A percentile compares a stretch with the other conserved stretches of the same genome.
These are phyloP conservation scores for Phlegmacium glaucopus DNA, from an alignment of 768 basidiomycete genomes.

Conservation along the genomic window DNA sequence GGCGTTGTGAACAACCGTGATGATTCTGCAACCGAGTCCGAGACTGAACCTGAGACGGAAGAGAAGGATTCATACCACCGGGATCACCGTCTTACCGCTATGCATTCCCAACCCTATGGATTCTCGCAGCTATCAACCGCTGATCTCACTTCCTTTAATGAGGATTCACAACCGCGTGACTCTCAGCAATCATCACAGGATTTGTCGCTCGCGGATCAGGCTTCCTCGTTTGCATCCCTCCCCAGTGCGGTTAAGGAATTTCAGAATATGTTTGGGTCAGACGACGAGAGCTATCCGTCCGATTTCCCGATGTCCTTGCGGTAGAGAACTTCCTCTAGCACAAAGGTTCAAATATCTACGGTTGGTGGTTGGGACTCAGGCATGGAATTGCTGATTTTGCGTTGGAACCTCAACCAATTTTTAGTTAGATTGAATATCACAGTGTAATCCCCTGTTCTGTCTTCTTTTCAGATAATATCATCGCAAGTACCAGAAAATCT, in stretches of 20 bases:
- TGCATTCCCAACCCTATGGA: neutral
- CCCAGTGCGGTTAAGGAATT: constrained; percentile 40
- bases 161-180: neutral
- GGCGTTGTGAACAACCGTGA: constrained; percentile 1
- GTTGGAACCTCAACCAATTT: too few relatives aligned
- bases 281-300: constrained; percentile 36
- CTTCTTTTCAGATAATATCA: too few relatives aligned
- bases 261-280: constrained; percentile 39
- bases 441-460: neutral
- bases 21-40: constrained; percentile 35
- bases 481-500: too few relatives aligned
- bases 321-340: constrained; percentile 5
- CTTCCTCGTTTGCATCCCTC: constrained; percentile 24
- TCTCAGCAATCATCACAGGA: neutral
- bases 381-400: too few relatives aligned
- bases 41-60: constrained; percentile 29
- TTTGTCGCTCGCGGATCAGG: constrained; percentile 1
- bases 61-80: neutral
- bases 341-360: neutral
- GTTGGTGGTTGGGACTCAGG: too few relatives aligned
- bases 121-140: neutral
- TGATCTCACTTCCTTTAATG: neutral
- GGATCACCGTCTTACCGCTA: too few relatives aligned
- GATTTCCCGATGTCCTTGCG: constrained; percentile 38
- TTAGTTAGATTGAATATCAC: too few relatives aligned